phyloP scores from a whole-genome alignment of 2,329 filamentous ascomycete genomes.

The Penicillium sclerotigenum region DNA sequence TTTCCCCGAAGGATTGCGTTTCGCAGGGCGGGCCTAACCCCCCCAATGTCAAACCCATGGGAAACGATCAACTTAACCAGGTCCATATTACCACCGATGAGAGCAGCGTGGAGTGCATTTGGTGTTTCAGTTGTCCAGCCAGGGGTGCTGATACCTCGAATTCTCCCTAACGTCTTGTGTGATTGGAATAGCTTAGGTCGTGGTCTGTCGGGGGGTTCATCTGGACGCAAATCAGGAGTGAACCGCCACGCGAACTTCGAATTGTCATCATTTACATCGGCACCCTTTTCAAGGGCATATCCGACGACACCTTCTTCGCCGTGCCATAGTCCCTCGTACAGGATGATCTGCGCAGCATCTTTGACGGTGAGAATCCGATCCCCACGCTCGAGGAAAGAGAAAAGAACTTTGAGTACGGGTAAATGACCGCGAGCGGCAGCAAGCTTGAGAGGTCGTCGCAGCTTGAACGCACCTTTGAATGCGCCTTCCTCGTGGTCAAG shows the following conservation, averaged over 20 bases:
- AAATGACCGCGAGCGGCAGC: not conserved
- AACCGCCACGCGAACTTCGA: not conserved
- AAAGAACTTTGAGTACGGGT: not conserved
- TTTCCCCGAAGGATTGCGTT: not conserved
- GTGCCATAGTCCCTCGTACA: conserved; percentile 2
- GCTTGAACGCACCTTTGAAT: not conserved
- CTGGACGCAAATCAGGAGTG: not conserved
- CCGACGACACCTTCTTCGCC: not conserved
- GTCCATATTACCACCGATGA: not conserved
- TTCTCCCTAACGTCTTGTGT: not conserved
- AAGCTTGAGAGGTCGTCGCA: not conserved
- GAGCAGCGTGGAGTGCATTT: not conserved
- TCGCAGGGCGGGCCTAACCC: not conserved
- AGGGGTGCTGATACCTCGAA: not conserved
- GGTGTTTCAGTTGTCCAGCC: not conserved
- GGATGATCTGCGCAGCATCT: not conserved
- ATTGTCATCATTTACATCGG: not conserved
- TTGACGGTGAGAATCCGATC: not conserved
- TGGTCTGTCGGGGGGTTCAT: not conserved
- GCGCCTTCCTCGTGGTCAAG: not conserved
- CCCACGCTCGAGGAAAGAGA: not conserved
- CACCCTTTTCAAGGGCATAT: not conserved
- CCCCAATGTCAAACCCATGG: not conserved
- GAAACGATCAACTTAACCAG: not conserved
- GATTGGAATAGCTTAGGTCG: not conserved